These are phyloP conservation scores for Trametes sp. DNA, from an alignment of 1,284 basidiomycete genomes.

Conservation along the genomic window DNA sequence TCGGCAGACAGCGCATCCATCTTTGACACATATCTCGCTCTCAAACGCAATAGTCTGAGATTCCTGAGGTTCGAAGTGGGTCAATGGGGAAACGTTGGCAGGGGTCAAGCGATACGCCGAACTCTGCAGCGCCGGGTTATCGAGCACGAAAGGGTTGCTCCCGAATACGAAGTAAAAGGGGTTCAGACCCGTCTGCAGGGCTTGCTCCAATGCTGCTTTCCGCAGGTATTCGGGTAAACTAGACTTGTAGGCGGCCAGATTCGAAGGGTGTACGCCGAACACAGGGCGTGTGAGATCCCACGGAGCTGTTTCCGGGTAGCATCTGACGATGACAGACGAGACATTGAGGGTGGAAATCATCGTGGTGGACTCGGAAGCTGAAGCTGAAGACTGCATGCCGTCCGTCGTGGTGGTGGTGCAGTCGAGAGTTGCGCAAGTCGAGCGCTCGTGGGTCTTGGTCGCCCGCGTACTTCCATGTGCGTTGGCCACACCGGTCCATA, in stretches of 20 bases:
- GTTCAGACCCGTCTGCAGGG: neutral
- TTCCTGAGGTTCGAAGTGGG: neutral
- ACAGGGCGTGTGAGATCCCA: neutral
- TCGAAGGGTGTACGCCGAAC: neutral
- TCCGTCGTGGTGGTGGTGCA: too few relatives aligned
- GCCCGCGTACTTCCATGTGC: too few relatives aligned
- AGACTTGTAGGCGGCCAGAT: neutral
- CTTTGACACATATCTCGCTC: too few relatives aligned
- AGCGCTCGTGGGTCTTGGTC: too few relatives aligned
- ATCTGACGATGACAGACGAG: neutral
- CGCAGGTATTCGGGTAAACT: neutral
- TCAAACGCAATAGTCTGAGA: too few relatives aligned
- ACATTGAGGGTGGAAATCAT: neutral
- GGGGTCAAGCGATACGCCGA: neutral
- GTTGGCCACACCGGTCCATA: neutral
- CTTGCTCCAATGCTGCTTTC: neutral
- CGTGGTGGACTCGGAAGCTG: neutral
- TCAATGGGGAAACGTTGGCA: neutral
- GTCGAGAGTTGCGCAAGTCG: too few relatives aligned
- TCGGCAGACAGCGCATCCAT: too few relatives aligned
- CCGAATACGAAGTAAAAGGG: neutral
- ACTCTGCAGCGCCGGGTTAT: neutral
- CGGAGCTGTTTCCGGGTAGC: neutral
- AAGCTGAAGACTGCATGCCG: too few relatives aligned
- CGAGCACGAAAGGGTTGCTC: neutral